A percentile compares a stretch with the other conserved stretches of the same genome.
Evolutionary conservation across 2,329 filamentous ascomycete genomes (phyloP).

Genomic region (Arthrobotrys entomopaga): DNA sequence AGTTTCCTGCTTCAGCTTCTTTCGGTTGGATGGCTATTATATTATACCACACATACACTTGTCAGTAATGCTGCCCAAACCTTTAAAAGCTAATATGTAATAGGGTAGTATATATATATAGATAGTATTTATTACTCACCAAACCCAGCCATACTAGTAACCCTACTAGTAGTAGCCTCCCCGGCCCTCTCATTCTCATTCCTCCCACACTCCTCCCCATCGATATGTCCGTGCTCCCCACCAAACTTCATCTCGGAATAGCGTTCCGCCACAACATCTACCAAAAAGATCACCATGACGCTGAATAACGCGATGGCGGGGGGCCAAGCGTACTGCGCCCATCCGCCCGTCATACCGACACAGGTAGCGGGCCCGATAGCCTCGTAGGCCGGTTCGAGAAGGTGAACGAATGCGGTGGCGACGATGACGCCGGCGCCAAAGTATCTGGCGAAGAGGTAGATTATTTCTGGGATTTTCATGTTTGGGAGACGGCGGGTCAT

Average conservation of each 20-base stretch:
- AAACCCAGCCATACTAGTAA: conserved; percentile 51
- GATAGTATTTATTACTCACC: conserved; percentile 14
- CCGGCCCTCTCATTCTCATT: conserved; percentile 30
- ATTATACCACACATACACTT: conserved; percentile 1
- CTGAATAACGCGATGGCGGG: conserved; percentile 67
- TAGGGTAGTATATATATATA: neutral
- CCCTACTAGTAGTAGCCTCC: conserved; percentile 40
- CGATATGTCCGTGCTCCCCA: conserved; percentile 59
- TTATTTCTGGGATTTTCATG: conserved; percentile 69
- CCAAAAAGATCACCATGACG: conserved; percentile 66
- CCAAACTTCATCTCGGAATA: conserved; percentile 67
- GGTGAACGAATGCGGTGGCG: conserved; percentile 76
- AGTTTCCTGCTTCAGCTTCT: conserved; percentile 2
- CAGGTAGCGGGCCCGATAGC: conserved; percentile 64
- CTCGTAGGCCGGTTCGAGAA: conserved; percentile 75
- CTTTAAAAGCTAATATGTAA: neutral
- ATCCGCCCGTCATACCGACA: conserved; percentile 66
- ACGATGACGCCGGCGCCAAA: conserved; percentile 79
- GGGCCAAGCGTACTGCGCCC: conserved; percentile 67
- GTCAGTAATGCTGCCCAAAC: neutral
- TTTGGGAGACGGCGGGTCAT: conserved; percentile 71
- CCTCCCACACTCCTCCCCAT: conserved; percentile 16
- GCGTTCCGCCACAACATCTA: conserved; percentile 67
- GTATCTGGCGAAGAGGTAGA: conserved; percentile 76
- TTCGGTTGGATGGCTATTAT: conserved; percentile 40